Conservation (phyloP, 306 rosid genomes). For the Fragaria ananassa region DNA sequence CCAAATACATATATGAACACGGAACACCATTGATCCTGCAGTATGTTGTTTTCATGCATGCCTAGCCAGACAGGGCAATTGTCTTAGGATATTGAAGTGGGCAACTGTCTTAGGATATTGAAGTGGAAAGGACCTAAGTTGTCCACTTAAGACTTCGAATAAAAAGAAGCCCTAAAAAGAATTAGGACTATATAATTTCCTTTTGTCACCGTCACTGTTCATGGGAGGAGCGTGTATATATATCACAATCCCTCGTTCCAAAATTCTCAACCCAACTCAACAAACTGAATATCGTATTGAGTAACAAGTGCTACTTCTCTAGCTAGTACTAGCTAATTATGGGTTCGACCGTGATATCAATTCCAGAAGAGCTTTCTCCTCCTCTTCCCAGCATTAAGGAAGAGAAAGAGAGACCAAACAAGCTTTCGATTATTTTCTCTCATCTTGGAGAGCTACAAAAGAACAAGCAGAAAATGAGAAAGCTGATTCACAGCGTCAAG, state of each 20-base stretch:
- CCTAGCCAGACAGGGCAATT: neutral
- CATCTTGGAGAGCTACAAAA: slow-evolving; percentile 22
- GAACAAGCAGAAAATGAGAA: slow-evolving; percentile 33
- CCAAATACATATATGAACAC: neutral
- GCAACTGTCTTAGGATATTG: neutral
- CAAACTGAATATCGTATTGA: slow-evolving; percentile 10
- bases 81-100: neutral
- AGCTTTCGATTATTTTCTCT: slow-evolving; percentile 14
- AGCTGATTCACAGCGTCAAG: slow-evolving; percentile 62
- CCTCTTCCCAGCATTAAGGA: neutral
- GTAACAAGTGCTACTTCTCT: neutral
- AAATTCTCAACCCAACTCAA: slow-evolving; percentile 13
- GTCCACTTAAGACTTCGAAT: neutral
- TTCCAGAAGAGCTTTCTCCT: slow-evolving; percentile 25
- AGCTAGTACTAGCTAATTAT: neutral
- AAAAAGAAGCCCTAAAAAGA: neutral
- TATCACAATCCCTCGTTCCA: slow-evolving; percentile 19
- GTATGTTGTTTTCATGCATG: neutral
- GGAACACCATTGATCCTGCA: neutral
- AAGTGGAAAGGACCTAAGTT: neutral
- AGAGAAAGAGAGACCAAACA: slow-evolving; percentile 30
- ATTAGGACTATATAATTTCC: neutral
- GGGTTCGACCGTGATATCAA: slow-evolving; percentile 51
- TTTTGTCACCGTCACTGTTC: slow-evolving; percentile 9
- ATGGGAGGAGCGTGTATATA: slow-evolving; percentile 22